Percentiles rank a stretch among this genome's conserved stretches.
phyloP scores from a whole-genome alignment of 441 rosid species.

The Croton setiger region DNA sequence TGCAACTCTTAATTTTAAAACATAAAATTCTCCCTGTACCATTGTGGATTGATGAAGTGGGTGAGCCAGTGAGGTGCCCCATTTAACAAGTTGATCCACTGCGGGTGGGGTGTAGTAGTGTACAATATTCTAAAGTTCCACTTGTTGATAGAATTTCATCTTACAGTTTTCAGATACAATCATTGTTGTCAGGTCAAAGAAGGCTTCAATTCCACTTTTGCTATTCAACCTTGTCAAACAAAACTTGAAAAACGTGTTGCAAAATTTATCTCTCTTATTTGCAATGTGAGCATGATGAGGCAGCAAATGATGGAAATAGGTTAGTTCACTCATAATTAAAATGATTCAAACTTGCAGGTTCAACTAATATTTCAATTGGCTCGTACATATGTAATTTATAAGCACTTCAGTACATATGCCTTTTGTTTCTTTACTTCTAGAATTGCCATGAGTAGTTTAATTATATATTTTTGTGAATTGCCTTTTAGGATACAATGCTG shows the following conservation, averaged over 20 bases:
- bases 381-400: slow-evolving; percentile 11
- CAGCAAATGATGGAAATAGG: slow-evolving; percentile 97
- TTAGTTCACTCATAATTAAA: slow-evolving; percentile 28
- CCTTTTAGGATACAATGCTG: slow-evolving; percentile 79
- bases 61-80: neutral
- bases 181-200: slow-evolving; percentile 37
- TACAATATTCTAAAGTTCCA: neutral
- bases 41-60: neutral
- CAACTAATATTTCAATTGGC: neutral
- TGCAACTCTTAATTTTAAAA: neutral
- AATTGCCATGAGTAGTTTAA: slow-evolving; percentile 4
- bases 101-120: neutral
- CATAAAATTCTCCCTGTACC: neutral
- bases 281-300: slow-evolving; percentile 90
- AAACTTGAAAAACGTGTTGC: slow-evolving; percentile 67
- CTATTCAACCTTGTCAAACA: slow-evolving; percentile 56
- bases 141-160: neutral
- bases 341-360: slow-evolving; percentile 4
- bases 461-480: slow-evolving; percentile 15
- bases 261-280: slow-evolving; percentile 74
- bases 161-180: slow-evolving; percentile 16
- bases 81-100: neutral
- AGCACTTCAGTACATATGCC: neutral
- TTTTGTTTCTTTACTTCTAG: slow-evolving; percentile 10
- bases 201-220: slow-evolving; percentile 30